phyloP scores from a whole-genome alignment of 2,329 filamentous ascomycete species.

The Shiraia bambusicola region DNA sequence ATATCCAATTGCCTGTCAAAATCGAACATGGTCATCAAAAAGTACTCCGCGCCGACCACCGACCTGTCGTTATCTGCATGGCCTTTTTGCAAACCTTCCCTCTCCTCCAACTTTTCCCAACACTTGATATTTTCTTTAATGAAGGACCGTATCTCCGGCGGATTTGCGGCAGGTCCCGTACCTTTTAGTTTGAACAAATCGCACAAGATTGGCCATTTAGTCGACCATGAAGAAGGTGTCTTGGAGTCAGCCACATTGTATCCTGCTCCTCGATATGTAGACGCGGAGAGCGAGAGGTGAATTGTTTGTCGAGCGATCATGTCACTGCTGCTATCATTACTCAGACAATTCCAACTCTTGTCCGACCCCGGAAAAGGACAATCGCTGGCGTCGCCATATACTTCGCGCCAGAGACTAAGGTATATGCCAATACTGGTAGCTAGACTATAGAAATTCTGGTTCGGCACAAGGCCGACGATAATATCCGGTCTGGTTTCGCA shows the following conservation, averaged over 20 bases:
- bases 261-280: slow-evolving; percentile 36
- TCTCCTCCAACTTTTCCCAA: slow-evolving; percentile 27
- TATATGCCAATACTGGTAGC: slow-evolving; percentile 43
- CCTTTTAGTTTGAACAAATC: slow-evolving; percentile 50
- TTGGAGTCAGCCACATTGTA: slow-evolving; percentile 50
- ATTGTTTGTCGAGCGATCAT: slow-evolving; percentile 49
- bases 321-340: slow-evolving; percentile 42
- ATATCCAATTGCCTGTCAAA: slow-evolving; percentile 51
- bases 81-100: slow-evolving; percentile 39
- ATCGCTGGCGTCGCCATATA: slow-evolving; percentile 42
- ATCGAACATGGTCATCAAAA: slow-evolving; percentile 48
- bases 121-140: slow-evolving; percentile 29
- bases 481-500: slow-evolving; percentile 46
- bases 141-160: slow-evolving; percentile 29
- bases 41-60: slow-evolving; percentile 46
- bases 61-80: slow-evolving; percentile 42
- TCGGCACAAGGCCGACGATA: slow-evolving; percentile 47
- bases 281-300: slow-evolving; percentile 43
- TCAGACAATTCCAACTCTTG: slow-evolving; percentile 41
- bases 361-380: slow-evolving; percentile 45
- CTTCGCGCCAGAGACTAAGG: slow-evolving; percentile 39
- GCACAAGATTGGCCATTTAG: slow-evolving; percentile 51
- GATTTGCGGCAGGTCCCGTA: slow-evolving; percentile 20
- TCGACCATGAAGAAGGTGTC: slow-evolving; percentile 41
- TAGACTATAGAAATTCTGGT: slow-evolving; percentile 44